Conservation (phyloP, 371 early-diverging fungal species). For the Smittium mucronatum region DNA sequence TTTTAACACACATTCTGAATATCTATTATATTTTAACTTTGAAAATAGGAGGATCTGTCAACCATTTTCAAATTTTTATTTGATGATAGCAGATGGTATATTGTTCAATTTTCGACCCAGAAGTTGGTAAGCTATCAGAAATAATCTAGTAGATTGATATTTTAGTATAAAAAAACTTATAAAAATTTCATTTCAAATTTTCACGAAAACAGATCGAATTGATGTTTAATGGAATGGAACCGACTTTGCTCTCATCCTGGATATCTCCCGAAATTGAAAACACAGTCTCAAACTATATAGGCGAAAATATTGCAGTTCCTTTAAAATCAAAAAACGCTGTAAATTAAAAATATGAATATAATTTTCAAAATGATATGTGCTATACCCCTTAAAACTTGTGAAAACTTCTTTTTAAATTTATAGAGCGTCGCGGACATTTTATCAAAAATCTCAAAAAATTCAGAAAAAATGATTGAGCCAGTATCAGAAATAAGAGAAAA, state of each 20-base stretch:
- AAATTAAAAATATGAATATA: too few relatives aligned
- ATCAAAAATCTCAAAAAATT: too few relatives aligned
- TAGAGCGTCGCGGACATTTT: too few relatives aligned
- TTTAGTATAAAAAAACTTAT: too few relatives aligned
- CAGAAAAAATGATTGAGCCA: too few relatives aligned
- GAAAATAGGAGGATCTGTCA: not conserved
- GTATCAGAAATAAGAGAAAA: not conserved
- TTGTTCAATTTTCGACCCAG: not conserved
- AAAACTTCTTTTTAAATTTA: too few relatives aligned
- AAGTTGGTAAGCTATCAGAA: too few relatives aligned
- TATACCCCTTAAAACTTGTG: too few relatives aligned
- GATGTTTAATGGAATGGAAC: not conserved
- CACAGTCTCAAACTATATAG: not conserved
- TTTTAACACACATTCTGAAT: not conserved
- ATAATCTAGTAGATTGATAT: too few relatives aligned
- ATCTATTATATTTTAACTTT: not conserved
- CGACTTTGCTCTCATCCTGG: not conserved
- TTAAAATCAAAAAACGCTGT: not conserved
- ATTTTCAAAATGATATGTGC: too few relatives aligned
- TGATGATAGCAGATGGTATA: not conserved
- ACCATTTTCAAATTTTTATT: not conserved
- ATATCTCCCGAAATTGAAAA: not conserved
- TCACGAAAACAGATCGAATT: not conserved
- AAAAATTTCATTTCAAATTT: too few relatives aligned
- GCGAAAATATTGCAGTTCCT: not conserved